Percentiles rank a stretch among this genome's conserved stretches.
phyloP scores from a whole-genome alignment of 2,329 filamentous ascomycete genomes.

The Phialemonium atrogriseum region DNA sequence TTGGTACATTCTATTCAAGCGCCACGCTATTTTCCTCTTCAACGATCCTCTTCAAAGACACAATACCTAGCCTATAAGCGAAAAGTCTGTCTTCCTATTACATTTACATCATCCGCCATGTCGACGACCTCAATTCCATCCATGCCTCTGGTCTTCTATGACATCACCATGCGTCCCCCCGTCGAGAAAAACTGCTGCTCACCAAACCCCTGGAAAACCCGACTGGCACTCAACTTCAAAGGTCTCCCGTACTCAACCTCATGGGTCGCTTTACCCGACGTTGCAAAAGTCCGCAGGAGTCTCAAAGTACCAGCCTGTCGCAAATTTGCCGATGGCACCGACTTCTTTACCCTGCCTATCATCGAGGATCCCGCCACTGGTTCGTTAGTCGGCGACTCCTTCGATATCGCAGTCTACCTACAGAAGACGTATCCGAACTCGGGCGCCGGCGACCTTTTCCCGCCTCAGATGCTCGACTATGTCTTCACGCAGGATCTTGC shows the following conservation, averaged over 20 bases:
- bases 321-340: constrained; percentile 45
- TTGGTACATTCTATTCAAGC: no score
- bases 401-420: constrained; percentile 56
- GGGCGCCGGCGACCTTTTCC: constrained; percentile 40
- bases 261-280: constrained; percentile 46
- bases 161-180: constrained; percentile 29
- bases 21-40: no score
- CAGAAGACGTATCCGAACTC: constrained; percentile 40
- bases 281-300: constrained; percentile 35
- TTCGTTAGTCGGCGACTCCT: constrained; percentile 48
- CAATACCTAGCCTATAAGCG: no score
- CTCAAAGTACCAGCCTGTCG: constrained; percentile 41
- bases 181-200: constrained; percentile 14
- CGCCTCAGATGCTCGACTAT: constrained; percentile 31
- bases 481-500: constrained; percentile 17
- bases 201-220: constrained; percentile 24
- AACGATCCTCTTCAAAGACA: no score
- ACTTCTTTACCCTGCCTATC: constrained; percentile 54
- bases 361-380: constrained; percentile 35
- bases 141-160: constrained; percentile 27
- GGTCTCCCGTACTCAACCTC: constrained; percentile 21
- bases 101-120: constrained; percentile 5
- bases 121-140: constrained; percentile 7
- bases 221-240: constrained; percentile 35
- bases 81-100: no score